phyloP scores from a whole-genome alignment of 108 stramenopile genomes.

The Pseudonitzschia multiseries region DNA sequence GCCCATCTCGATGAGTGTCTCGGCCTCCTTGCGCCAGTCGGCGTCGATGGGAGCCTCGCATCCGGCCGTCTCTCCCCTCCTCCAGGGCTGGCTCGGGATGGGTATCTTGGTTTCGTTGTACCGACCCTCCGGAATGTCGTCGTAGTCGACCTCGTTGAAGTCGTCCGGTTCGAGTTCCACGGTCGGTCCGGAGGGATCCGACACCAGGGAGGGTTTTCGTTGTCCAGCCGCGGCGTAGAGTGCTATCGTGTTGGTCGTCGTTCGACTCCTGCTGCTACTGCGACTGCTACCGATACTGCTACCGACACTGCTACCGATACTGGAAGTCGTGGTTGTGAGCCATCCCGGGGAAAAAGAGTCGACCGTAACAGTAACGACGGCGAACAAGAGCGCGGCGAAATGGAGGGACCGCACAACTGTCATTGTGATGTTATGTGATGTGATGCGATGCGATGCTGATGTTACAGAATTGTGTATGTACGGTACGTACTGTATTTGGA shows the following conservation, averaged over 20 bases:
- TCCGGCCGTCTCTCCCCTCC: constrained; percentile 71
- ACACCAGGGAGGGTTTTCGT: constrained; percentile 32
- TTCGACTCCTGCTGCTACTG: not conserved
- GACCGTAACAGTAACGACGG: not conserved
- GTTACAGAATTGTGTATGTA: too few species aligned
- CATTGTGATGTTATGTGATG: not conserved
- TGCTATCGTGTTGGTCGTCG: not conserved
- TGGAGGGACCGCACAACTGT: not conserved
- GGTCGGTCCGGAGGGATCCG: constrained; percentile 51
- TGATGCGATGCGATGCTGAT: too few species aligned
- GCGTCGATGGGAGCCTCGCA: constrained; percentile 81
- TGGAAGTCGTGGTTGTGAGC: not conserved
- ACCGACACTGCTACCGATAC: not conserved
- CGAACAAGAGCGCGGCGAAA: not conserved
- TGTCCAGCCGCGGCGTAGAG: not conserved
- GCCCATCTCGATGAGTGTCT: constrained; percentile 59
- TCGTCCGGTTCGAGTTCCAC: constrained; percentile 25
- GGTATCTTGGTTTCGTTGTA: constrained; percentile 49
- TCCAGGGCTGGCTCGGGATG: constrained; percentile 83
- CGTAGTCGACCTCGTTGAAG: constrained; percentile 23
- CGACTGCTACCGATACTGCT: not conserved
- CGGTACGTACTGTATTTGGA: not conserved
- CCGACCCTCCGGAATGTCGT: constrained; percentile 34
- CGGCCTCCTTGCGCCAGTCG: constrained; percentile 71
- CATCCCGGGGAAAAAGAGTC: constrained; percentile 1